phyloP scores from a whole-genome alignment of 345 rosid species.

The Brassica rapa region DNA sequence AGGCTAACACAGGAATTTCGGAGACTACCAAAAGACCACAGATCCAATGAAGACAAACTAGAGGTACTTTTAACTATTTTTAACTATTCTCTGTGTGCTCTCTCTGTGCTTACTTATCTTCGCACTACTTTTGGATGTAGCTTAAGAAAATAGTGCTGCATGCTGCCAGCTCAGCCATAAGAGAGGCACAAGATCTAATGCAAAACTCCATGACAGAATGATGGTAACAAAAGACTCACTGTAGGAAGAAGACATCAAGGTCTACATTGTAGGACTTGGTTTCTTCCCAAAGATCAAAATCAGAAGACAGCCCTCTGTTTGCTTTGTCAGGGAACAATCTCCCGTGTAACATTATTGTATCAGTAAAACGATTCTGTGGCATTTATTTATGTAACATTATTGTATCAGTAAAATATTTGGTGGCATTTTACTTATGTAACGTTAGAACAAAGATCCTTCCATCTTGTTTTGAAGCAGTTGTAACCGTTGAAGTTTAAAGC shows the following conservation, averaged over 20 bases:
- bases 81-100: neutral
- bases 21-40: slow-evolving; percentile 53
- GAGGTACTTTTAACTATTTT: slow-evolving; percentile 45
- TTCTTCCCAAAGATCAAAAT: neutral
- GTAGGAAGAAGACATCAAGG: slow-evolving; percentile 11
- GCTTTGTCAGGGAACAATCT: slow-evolving; percentile 2
- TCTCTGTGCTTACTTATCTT: neutral
- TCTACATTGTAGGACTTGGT: slow-evolving; percentile 1
- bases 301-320: neutral
- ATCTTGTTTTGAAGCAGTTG: no score
- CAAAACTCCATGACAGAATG: neutral
- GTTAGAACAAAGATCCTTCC: no score
- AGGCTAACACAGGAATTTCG: slow-evolving; percentile 62
- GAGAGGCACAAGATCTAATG: slow-evolving; percentile 27
- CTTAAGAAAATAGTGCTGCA: slow-evolving; percentile 36
- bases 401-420: neutral
- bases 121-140: slow-evolving; percentile 12
- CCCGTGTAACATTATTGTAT: neutral
- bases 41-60: slow-evolving; percentile 60
- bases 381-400: neutral
- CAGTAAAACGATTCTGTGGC: neutral
- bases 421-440: neutral
- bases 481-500: neutral
- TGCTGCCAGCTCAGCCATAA: slow-evolving; percentile 41
- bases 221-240: slow-evolving; percentile 6